phyloP scores from a whole-genome alignment of 2,329 filamentous ascomycete species.

The Talaromyces albobiverticillius region DNA sequence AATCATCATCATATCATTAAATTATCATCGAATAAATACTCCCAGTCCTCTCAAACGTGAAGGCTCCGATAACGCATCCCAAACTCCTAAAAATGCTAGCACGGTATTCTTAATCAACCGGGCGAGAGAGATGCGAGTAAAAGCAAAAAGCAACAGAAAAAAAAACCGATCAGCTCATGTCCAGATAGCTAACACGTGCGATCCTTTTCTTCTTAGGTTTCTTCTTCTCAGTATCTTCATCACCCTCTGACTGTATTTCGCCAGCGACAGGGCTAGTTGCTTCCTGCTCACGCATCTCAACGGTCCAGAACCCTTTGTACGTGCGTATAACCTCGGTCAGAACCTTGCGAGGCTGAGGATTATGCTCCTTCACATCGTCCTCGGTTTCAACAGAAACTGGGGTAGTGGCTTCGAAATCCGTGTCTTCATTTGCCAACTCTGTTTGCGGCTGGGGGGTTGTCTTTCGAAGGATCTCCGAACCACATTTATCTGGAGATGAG shows the following conservation, averaged over 20 bases:
- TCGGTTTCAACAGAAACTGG: background rate
- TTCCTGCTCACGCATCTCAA: constrained; percentile 14
- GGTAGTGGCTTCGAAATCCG: background rate
- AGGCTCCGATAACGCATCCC: background rate
- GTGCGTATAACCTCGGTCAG: constrained; percentile 22
- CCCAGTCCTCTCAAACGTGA: background rate
- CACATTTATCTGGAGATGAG: too few relatives aligned
- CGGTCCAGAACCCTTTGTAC: constrained; percentile 24
- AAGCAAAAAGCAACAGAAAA: background rate
- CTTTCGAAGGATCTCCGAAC: too few relatives aligned
- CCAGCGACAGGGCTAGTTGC: constrained; percentile 14
- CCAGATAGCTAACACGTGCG: constrained; percentile 33
- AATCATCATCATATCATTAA: constrained; percentile 4
- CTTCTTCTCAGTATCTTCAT: constrained; percentile 9
- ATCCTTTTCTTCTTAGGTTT: constrained; percentile 27
- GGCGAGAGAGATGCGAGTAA: background rate
- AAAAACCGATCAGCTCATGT: constrained; percentile 21
- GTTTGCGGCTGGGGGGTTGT: too few relatives aligned
- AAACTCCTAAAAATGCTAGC: constrained; percentile 2
- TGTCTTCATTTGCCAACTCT: too few relatives aligned
- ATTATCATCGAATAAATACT: background rate
- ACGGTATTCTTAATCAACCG: constrained; percentile 13
- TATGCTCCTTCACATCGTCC: background rate
- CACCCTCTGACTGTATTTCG: constrained; percentile 9
- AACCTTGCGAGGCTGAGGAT: background rate